These are phyloP conservation scores for Neocatenulostroma microsporum DNA, from an alignment of 2,329 filamentous ascomycete genomes.

Conservation along the genomic window DNA sequence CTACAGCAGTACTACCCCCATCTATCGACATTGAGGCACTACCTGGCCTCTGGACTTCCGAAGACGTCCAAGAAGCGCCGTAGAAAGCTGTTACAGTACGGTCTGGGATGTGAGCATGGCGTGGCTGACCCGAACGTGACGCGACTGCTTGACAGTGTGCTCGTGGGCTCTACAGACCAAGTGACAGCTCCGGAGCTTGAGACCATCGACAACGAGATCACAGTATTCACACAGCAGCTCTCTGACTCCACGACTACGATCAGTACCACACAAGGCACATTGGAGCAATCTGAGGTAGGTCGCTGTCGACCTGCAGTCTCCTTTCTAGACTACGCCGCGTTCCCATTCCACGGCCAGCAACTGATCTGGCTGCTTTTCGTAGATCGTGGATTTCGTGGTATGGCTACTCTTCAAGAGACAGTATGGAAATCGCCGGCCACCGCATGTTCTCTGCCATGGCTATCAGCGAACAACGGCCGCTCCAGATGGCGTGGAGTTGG, in stretches of 20 bases:
- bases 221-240: slow-evolving; percentile 39
- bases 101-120: slow-evolving; percentile 1
- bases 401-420: slow-evolving; percentile 72
- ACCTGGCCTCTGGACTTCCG: slow-evolving; percentile 10
- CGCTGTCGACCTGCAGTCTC: background rate
- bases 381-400: slow-evolving; percentile 50
- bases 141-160: slow-evolving; percentile 57
- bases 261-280: slow-evolving; percentile 17
- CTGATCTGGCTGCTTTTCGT: slow-evolving; percentile 31
- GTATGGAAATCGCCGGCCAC: slow-evolving; percentile 44
- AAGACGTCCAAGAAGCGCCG: slow-evolving; percentile 11
- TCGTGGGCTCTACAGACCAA: slow-evolving; percentile 51
- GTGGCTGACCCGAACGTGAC: slow-evolving; percentile 36
- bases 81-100: slow-evolving; percentile 11
- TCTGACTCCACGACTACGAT: slow-evolving; percentile 21
- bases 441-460: slow-evolving; percentile 77
- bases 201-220: slow-evolving; percentile 42
- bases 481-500: slow-evolving; percentile 24
- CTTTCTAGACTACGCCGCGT: background rate
- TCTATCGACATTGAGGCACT: slow-evolving; percentile 12
- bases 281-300: slow-evolving; percentile 39
- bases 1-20: slow-evolving; percentile 14
- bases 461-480: slow-evolving; percentile 50
- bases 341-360: too few relatives aligned
- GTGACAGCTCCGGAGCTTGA: slow-evolving; percentile 39